Evolutionary conservation across 371 early-diverging fungal species (phyloP), one percentile per base, ranked within the genome.

Genomic region (Apophysomyces elegans): DNA sequence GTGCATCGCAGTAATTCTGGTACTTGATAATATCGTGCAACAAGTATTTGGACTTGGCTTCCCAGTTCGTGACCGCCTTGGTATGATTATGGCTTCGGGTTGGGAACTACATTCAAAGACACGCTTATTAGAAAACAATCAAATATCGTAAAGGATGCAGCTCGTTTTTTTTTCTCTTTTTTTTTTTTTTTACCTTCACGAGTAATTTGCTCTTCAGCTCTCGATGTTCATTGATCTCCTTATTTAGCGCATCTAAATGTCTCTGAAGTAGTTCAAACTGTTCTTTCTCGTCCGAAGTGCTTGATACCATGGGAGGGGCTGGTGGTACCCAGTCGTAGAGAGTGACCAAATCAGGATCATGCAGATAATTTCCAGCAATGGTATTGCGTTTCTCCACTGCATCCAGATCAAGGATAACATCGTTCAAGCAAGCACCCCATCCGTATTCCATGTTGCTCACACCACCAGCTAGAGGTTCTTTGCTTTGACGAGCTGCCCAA

Each of bases 381-480:
- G 61, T 59, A 11, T 62, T n/a, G 0, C 56, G 58, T 11, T 63
- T 58, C 46, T 72, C 65, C 14, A 68, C 62, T 7, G 75, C 69
- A 39, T 74, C 77, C 60, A 72, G 47, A 38, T 74, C 68, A n/a
- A 72, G 35, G 54, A 70, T 66, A 6, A 72, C 75, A 56, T 74
- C 69, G 61, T 87, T 79, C 16, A 85, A 77, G 7, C 88, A 83
- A 37, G 80, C 79, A 45, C 90, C 87, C 97, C 97, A 97, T 1
- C 97, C 97, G 64, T 93, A 96, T 67, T 96, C 96, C 71, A 91
- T 84, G 66, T 91, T 95, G 59, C 91, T 84, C 4, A 93, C 88
- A 39, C 92, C 92, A 36, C 95, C 95, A 8, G 84, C 74, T 62
- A 96, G 70, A 1, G 97, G 97, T 65, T 93, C 95, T 72, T 91